A percentile compares a stretch with the other conserved stretches of the same genome.
Conservation (phyloP, 352 stramenopile genomes). For the Pythium folliculosum region DNA sequence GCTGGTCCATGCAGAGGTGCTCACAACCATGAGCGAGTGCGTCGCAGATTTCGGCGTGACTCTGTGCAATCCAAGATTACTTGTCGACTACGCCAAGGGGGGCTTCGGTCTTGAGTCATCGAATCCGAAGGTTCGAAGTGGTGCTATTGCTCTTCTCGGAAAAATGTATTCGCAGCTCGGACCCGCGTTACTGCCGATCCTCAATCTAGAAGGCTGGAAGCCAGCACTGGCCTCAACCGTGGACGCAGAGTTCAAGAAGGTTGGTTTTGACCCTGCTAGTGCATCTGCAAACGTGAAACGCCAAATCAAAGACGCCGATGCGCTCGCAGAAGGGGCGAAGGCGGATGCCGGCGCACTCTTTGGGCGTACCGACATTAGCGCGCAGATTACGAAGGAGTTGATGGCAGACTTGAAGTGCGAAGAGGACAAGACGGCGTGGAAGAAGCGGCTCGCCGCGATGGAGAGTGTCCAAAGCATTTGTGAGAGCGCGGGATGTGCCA, state of each 20-base stretch:
- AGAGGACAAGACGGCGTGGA: slow-evolving; percentile 83
- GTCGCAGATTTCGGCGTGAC: slow-evolving; percentile 78
- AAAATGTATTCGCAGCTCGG: slow-evolving; percentile 87
- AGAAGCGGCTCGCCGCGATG: slow-evolving; percentile 83
- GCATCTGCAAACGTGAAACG: slow-evolving; percentile 58
- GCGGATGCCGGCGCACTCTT: slow-evolving; percentile 61
- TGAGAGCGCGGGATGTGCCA: slow-evolving; percentile 68
- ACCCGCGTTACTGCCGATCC: slow-evolving; percentile 72
- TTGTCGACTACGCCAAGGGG: slow-evolving; percentile 83
- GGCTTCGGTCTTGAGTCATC: slow-evolving; percentile 70
- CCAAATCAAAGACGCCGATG: slow-evolving; percentile 70
- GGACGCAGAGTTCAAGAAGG: slow-evolving; percentile 81
- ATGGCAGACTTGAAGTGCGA: slow-evolving; percentile 86
- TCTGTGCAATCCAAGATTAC: slow-evolving; percentile 62
- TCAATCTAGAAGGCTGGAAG: slow-evolving; percentile 86
- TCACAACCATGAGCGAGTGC: slow-evolving; percentile 65
- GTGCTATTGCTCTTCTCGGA: slow-evolving; percentile 65
- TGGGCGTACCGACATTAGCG: slow-evolving; percentile 74
- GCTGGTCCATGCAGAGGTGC: slow-evolving; percentile 69
- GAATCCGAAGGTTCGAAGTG: slow-evolving; percentile 76
- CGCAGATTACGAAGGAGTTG: slow-evolving; percentile 85
- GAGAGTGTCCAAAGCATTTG: slow-evolving; percentile 78
- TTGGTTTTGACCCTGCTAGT: slow-evolving; percentile 67
- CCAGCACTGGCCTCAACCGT: slow-evolving; percentile 74
- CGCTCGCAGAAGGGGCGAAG: slow-evolving; percentile 34